Percentiles rank a stretch among this genome's conserved stretches.
phyloP scores from a whole-genome alignment of 306 rosid genomes.

The Ormosia semicastrata region DNA sequence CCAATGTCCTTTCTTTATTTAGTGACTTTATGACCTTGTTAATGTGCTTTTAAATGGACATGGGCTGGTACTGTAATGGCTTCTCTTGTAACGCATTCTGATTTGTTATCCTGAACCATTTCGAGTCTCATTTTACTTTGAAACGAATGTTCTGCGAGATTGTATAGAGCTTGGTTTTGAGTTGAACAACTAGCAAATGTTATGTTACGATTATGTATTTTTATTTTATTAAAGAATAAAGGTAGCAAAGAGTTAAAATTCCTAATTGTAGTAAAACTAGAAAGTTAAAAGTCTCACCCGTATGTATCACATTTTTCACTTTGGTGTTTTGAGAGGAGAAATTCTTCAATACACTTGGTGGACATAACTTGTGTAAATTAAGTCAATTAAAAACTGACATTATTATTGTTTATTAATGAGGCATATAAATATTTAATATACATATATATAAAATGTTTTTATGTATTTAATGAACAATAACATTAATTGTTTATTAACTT shows the following conservation, averaged over 20 bases:
- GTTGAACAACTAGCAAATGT: not conserved
- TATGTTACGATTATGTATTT: not conserved
- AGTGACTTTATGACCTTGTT: too few species aligned
- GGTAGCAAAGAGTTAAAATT: not conserved
- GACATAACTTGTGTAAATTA: not conserved
- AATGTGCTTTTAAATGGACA: too few species aligned
- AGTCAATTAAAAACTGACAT: not conserved
- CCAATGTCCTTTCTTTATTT: too few species aligned
- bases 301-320: not conserved
- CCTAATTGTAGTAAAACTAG: not conserved
- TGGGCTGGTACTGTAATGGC: too few species aligned
- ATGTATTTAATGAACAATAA: not conserved
- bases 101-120: not conserved
- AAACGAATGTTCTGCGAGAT: not conserved
- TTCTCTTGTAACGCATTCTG: too few species aligned
- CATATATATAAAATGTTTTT: not conserved
- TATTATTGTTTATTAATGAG: too few species aligned
- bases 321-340: not conserved
- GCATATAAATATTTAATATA: not conserved
- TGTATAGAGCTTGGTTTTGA: not conserved
- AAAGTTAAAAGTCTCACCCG: not conserved
- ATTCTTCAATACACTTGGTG: not conserved
- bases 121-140: not conserved
- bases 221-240: not conserved
- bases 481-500: too few species aligned